Evolutionary conservation across 2,329 filamentous ascomycete genomes (phyloP), one percentile per base, ranked within the genome.

Genomic region (Aspergillus quadrilineatus): DNA sequence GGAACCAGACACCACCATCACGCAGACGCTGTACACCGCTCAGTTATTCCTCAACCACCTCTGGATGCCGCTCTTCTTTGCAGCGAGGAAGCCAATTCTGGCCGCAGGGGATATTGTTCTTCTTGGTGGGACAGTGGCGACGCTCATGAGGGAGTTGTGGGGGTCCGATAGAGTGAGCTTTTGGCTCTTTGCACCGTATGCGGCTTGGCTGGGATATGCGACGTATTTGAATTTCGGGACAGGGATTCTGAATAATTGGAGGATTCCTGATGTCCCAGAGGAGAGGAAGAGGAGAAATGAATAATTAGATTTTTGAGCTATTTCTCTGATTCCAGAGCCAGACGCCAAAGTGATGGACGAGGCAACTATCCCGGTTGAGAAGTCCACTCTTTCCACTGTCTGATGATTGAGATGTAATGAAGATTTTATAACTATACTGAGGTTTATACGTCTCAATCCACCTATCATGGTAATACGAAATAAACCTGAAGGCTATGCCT

Each of bases 21-120:
- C 82, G 76, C 87, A 90, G 56, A 90, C 88, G 0, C 81, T 97
- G 30, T 97, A 96, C 79, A 89, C 89, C 2, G 80, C 92, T 58
- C 92, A 97, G 75, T 85, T 97, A 6, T 89, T 82, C 9, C 80
- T 97, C 50, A 97, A 97, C 72, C 79, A 96, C 30, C 74, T 88
- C 53, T 97, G 90, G 90, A 97, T 92, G 84, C 93, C 93, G 10
- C 82, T 97, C 9, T 97, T 97, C 82, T 97, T 96, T 70, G 82
- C 84, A n/a, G 69, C 88, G 50, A 86, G 87, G 62, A 84, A 85
- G 14, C 91, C 92, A 1, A 80, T 88, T 51, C 84, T 85, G 68
- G 92, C 92, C 3, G 85, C 90, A 6, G 81, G 82, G 29, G 90
- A 97, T 70, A 87, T 96, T 50, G 75, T 89, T 29, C 81, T 86